Evolutionary conservation across 768 basidiomycete species (phyloP), one percentile per base, ranked within the genome.

Genomic region (Suillus hirtellus): DNA sequence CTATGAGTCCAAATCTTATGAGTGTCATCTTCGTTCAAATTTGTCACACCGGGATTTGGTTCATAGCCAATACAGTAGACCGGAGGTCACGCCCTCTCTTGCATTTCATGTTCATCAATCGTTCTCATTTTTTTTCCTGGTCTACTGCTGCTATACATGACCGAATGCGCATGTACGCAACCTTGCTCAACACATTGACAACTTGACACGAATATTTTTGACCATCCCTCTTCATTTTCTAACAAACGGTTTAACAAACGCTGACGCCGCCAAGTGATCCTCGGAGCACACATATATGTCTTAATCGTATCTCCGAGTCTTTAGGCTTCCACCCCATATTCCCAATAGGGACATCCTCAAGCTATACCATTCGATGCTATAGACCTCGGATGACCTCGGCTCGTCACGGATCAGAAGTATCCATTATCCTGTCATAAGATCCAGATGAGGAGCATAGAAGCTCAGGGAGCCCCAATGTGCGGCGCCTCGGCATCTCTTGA

Each of bases 11-110:
- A 72, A 80, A 67, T 69, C 70, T 59, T 50, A 60, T 67, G 66
- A 59, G 67, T 66, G 64, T 70, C 72, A 68, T 64, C 64, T 75
- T 76, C 74, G 65, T 1, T 78, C 65, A 76, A 77, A 77, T 67
- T 66, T 69, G 73, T 67, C 68, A 69, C 35, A 69, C 69, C 56
- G 38, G 73, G 72, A 70, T 71, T 82, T 76, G 84, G 82, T 84
- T 85, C 84, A 85, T 85, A 84, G 83, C 79, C 81, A 78, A 81
- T 79, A 82, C 82, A 81, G 81, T 80, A 77, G 77, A 70, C 37
- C 61, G 70, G 79, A 76, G 81, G 81, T 79, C 78, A 73, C 66
- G 68, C 66, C 31, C 35, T 68, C 66, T 65, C 49, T 67, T 56
- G 35, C 27, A 58, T 59, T 61, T 61, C 17, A 64, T 42, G 58